These are phyloP conservation scores for Neopestalotiopsis clavispora DNA, from an alignment of 2,329 filamentous ascomycete genomes.

Conservation along the genomic window DNA sequence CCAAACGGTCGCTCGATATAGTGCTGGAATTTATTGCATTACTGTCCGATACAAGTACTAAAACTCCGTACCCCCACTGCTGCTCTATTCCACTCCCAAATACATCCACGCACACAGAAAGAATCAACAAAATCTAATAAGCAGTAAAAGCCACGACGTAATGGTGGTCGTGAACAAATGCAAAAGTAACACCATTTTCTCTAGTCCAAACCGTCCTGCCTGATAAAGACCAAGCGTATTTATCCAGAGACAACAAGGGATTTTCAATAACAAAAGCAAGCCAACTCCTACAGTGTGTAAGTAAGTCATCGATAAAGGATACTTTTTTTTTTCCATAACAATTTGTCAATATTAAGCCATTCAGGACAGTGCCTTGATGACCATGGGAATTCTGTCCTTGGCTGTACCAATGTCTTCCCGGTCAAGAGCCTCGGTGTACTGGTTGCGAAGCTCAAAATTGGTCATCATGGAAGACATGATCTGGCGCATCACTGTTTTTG, in stretches of 20 bases:
- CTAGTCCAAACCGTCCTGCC: neutral
- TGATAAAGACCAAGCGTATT: neutral
- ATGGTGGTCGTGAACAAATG: neutral
- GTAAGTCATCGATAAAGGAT: too few species aligned
- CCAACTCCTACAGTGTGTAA: too few species aligned
- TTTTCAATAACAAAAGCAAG: too few species aligned
- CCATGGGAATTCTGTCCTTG: conserved; percentile 4
- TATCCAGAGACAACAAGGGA: neutral
- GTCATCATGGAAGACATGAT: neutral
- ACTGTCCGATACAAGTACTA: neutral
- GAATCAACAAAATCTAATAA: neutral
- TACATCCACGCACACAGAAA: neutral
- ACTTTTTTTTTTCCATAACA: neutral
- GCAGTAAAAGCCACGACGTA: too few species aligned
- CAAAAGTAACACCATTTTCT: neutral
- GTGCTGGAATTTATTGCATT: neutral
- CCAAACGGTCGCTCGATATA: neutral
- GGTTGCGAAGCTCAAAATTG: neutral
- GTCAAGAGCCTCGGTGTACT: neutral
- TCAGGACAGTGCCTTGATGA: neutral
- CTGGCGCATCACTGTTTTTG: neutral
- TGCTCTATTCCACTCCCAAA: neutral
- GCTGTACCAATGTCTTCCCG: neutral
- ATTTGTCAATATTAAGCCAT: neutral
- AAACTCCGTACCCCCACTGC: neutral